Percentiles rank a stretch among this genome's conserved stretches.
These are phyloP conservation scores for Cylindricascospora bacillispora DNA, from an alignment of 1,139 yeast genomes.

Conservation along the genomic window DNA sequence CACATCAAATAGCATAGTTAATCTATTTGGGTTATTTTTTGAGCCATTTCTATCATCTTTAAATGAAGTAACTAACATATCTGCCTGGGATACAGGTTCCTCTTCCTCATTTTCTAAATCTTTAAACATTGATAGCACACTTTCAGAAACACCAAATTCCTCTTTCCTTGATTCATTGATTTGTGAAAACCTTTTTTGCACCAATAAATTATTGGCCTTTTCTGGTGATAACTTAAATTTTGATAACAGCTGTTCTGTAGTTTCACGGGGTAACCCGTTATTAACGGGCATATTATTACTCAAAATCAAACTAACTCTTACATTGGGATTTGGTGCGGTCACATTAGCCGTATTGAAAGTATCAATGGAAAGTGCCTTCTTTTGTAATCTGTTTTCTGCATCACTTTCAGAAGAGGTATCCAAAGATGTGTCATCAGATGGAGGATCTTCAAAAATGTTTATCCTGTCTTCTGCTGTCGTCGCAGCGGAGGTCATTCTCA, in stretches of 20 bases:
- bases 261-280: constrained; percentile 17
- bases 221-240: constrained; percentile 22
- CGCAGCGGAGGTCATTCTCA: not conserved
- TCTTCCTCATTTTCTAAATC: constrained; percentile 19
- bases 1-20: constrained; percentile 20
- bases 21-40: constrained; percentile 9
- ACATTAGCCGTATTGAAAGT: constrained; percentile 22
- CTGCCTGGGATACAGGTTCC: constrained; percentile 5
- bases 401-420: constrained; percentile 15
- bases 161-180: constrained; percentile 6
- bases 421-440: constrained; percentile 15
- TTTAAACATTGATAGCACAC: constrained; percentile 22
- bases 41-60: constrained; percentile 2
- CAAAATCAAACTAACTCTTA: constrained; percentile 23
- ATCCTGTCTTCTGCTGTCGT: constrained; percentile 6
- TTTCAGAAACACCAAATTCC: constrained; percentile 10
- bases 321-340: constrained; percentile 21
- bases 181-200: constrained; percentile 17
- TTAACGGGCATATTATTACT: constrained; percentile 9
- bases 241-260: constrained; percentile 25
- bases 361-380: constrained; percentile 24
- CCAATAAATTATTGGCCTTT: constrained; percentile 6
- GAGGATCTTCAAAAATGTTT: constrained; percentile 24
- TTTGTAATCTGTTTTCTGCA: constrained; percentile 15
- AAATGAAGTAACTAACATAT: constrained; percentile 1